phyloP scores from a whole-genome alignment of 2,329 filamentous ascomycete genomes.

The Colletotrichum limetticola region DNA sequence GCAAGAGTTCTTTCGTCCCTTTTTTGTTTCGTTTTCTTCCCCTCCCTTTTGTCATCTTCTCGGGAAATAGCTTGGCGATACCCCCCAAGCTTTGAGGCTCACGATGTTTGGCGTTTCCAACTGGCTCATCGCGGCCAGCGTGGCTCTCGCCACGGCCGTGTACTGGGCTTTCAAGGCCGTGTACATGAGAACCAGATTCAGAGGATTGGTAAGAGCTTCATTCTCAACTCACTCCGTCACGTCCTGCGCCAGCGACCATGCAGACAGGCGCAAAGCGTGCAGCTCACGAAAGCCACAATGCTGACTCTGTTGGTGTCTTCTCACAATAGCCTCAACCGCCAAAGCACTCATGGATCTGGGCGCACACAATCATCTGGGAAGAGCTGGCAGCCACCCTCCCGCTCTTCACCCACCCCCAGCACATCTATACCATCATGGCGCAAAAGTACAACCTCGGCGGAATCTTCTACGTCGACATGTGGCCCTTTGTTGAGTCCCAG shows the following conservation, averaged over 20 bases:
- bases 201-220: conserved; percentile 21
- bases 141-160: conserved; percentile 22
- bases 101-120: conserved; percentile 32
- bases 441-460: conserved; percentile 40
- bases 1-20: not conserved
- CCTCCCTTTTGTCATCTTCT: not conserved
- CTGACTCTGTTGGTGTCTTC: not conserved
- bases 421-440: conserved; percentile 38
- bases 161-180: conserved; percentile 30
- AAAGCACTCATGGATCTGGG: conserved; percentile 38
- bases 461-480: conserved; percentile 46
- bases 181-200: conserved; percentile 21
- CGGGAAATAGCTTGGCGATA: not conserved
- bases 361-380: conserved; percentile 37
- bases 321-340: conserved; percentile 17
- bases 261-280: not conserved
- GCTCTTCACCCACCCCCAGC: conserved; percentile 39
- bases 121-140: conserved; percentile 22
- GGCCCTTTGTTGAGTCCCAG: conserved; percentile 42
- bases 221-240: not conserved
- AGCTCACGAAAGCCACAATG: not conserved
- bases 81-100: not conserved
- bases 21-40: not conserved
- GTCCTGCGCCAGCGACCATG: no score
- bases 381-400: conserved; percentile 35